phyloP scores from a whole-genome alignment of 768 basidiomycete species.

The Pleurotus cornucopiae region DNA sequence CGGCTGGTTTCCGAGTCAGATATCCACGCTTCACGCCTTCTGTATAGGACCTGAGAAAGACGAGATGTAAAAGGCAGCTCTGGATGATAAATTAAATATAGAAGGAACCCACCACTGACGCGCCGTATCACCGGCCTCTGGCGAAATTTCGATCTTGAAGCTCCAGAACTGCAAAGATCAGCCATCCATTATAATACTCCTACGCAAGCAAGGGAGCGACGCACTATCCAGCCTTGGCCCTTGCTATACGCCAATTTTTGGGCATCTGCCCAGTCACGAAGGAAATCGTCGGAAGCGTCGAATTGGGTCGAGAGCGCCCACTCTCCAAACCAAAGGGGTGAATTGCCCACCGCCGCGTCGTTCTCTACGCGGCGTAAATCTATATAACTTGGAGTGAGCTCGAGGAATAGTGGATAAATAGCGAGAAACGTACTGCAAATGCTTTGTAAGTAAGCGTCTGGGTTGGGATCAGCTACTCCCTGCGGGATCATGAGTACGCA shows the following conservation, averaged over 20 bases:
- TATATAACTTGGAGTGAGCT: conserved; percentile 18
- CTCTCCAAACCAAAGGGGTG: conserved; percentile 54
- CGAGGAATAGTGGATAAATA: not conserved
- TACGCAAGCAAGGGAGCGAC: conserved; percentile 11
- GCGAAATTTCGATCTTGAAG: conserved; percentile 65
- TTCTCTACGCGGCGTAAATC: conserved; percentile 54
- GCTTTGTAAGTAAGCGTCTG: conserved; percentile 58
- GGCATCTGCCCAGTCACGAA: conserved; percentile 56
- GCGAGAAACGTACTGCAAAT: conserved; percentile 57
- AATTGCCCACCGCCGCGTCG: conserved; percentile 39
- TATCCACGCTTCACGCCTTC: conserved; percentile 56
- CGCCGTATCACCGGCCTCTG: conserved; percentile 42
- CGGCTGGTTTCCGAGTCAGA: conserved; percentile 59
- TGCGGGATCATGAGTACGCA: conserved; percentile 18
- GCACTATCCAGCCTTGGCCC: conserved; percentile 54
- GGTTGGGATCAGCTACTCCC: conserved; percentile 68
- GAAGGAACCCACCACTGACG: conserved; percentile 55
- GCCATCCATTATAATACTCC: not conserved
- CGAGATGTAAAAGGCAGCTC: not conserved
- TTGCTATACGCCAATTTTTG: conserved; percentile 54
- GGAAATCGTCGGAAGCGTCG: conserved; percentile 46
- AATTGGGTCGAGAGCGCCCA: conserved; percentile 59
- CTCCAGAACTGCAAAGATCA: conserved; percentile 54
- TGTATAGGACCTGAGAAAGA: conserved; percentile 58
- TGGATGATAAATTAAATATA: not conserved